phyloP scores from a whole-genome alignment of 257 asterid genomes.

The Avicennia marina region DNA sequence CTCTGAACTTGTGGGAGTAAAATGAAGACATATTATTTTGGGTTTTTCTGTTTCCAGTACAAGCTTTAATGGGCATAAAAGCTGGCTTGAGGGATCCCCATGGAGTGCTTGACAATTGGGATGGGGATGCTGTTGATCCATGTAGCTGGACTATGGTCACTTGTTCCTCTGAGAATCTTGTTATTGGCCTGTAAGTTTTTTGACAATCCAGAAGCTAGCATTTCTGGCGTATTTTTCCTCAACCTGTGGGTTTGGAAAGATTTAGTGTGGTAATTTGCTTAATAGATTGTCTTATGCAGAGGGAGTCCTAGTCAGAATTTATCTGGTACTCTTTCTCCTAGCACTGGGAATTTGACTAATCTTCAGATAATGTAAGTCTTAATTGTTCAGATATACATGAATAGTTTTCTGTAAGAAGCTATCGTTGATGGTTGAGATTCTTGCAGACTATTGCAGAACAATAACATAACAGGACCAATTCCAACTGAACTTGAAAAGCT shows the following conservation, averaged over 20 bases:
- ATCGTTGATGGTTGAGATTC: conserved; percentile 6
- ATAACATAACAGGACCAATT: conserved; percentile 72
- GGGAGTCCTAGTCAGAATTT: conserved; percentile 95
- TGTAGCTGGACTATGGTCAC: conserved; percentile 99
- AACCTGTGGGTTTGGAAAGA: too few relatives aligned
- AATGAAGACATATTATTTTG: not conserved
- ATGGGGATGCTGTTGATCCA: conserved; percentile 93
- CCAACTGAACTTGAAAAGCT: conserved; percentile 77
- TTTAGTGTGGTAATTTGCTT: conserved; percentile 22
- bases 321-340: conserved; percentile 80
- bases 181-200: conserved; percentile 79
- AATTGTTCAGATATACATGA: not conserved
- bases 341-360: conserved; percentile 86
- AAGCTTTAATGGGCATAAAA: conserved; percentile 90
- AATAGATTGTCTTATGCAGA: conserved; percentile 50
- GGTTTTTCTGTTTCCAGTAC: conserved; percentile 42
- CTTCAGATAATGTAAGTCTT: conserved; percentile 77
- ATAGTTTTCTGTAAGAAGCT: conserved; percentile 2
- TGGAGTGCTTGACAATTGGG: conserved; percentile 97
- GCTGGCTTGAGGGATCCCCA: conserved; percentile 74
- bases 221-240: too few relatives aligned
- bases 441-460: conserved; percentile 82
- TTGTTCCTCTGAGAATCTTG: conserved; percentile 75
- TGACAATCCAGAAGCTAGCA: not conserved
- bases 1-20: not conserved